Evolutionary conservation across 257 asterid species (phyloP), one percentile per base, ranked within the genome.

Genomic region (Asclepias syriaca): DNA sequence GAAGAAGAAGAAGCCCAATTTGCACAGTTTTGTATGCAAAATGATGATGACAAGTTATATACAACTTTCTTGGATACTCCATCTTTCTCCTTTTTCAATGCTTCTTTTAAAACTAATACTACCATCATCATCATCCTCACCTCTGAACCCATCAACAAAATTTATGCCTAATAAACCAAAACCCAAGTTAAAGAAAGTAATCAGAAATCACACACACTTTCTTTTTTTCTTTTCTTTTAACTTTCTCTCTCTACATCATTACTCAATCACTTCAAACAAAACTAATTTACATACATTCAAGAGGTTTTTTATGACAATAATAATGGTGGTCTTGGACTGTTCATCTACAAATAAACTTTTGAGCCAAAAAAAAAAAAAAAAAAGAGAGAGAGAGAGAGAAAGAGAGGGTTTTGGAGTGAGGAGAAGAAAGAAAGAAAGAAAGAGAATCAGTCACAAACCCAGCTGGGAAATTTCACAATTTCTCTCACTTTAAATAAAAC

Each of bases 401-500:
- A 4, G 13, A 49, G 22, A 5, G 46, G 27, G 22, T 7, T 60
- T 24, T 50, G 58, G 72, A 73, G 67, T 18, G 66, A 15, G 51
- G 51, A 56, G 66, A n/a, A 43, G 49, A 27, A 24, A 79, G 69
- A 70, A n/a, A 43, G 49, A 27, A 24, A 79, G 69, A 70, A 56
- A 68, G 84, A 48, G 54, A 68, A 68, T 60, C 72, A 78, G 80
- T 72, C 72, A 71, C 78, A 69, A 76, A 43, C 75, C 79, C 78
- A 84, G 86, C 82, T 72, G 91, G 86, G 71, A 3, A 34, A 67
- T 72, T 72, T 55, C 78, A 72, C 78, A 70, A 78, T 70, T 79
- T 79, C 86, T 75, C 81, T 69, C 68, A 74, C 81, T 80, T 86
- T 92, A 92, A 85, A 89, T 92, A 92, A 87, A 87, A 75, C 85